Conservation (phyloP, 257 asterid genomes). For the Nicotiana undulata region DNA sequence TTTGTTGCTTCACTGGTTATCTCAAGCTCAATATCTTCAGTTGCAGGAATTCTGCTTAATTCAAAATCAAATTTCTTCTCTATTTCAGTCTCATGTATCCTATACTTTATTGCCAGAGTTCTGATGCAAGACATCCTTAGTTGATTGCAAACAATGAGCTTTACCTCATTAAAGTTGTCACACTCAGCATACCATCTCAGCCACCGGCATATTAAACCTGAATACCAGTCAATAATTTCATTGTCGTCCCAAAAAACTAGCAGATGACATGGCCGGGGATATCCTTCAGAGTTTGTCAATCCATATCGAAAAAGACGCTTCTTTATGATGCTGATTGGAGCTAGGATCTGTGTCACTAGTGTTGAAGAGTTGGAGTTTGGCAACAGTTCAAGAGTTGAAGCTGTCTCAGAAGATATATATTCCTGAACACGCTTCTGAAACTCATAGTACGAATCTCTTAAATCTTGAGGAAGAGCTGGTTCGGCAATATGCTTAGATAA, state of each 20-base stretch:
- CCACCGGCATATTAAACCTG: constrained; percentile 73
- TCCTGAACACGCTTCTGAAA: constrained; percentile 61
- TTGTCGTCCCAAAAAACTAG: constrained; percentile 56
- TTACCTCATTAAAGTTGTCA: constrained; percentile 60
- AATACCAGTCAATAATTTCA: constrained; percentile 76
- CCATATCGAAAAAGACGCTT: constrained; percentile 77
- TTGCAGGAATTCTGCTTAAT: constrained; percentile 57
- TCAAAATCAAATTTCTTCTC: constrained; percentile 62
- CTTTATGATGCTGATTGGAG: constrained; percentile 49
- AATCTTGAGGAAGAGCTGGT: constrained; percentile 79
- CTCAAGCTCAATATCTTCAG: constrained; percentile 58
- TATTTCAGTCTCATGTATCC: constrained; percentile 59
- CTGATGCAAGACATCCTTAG: constrained; percentile 72
- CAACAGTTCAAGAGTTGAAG: constrained; percentile 65
- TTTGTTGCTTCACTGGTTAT: constrained; percentile 26
- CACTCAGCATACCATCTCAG: constrained; percentile 67
- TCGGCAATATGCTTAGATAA: constrained; percentile 55
- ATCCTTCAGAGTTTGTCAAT: constrained; percentile 51
- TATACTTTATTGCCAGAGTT: constrained; percentile 71
- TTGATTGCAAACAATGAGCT: constrained; percentile 50
- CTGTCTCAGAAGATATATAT: constrained; percentile 62
- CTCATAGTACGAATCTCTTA: constrained; percentile 54
- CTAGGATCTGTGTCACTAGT: constrained; percentile 38
- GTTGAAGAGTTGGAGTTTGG: constrained; percentile 28
- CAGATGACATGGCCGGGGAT: constrained; percentile 48